These are phyloP conservation scores for Microstegium vimineum DNA, from an alignment of 176 grass and related monocot genomes.

Conservation along the genomic window DNA sequence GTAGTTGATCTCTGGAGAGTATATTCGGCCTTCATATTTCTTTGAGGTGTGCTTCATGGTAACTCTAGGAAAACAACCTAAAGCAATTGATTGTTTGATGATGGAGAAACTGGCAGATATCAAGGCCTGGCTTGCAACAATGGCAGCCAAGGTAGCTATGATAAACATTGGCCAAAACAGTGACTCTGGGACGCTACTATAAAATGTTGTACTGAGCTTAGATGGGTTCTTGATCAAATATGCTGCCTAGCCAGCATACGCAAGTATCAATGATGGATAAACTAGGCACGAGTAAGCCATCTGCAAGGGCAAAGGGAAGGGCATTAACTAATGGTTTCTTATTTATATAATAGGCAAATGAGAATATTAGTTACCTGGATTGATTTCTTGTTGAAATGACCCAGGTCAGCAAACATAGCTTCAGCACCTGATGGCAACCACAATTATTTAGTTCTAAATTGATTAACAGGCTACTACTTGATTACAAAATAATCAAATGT, in stretches of 20 bases:
- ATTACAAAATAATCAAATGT: not conserved
- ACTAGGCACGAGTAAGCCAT: slow-evolving; percentile 52
- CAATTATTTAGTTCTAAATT: not conserved
- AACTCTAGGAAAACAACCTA: slow-evolving; percentile 80
- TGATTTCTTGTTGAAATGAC: slow-evolving; percentile 74
- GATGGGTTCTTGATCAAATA: slow-evolving; percentile 75
- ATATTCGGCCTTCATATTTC: slow-evolving; percentile 73
- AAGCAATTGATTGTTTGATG: slow-evolving; percentile 68
- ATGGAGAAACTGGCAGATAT: slow-evolving; percentile 88
- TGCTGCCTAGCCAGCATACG: slow-evolving; percentile 66
- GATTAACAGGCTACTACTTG: not conserved
- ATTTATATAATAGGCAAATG: not conserved
- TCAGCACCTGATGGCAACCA: slow-evolving; percentile 61
- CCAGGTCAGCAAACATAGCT: slow-evolving; percentile 90
- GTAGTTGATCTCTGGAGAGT: slow-evolving; percentile 71
- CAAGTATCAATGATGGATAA: slow-evolving; percentile 73
- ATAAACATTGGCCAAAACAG: slow-evolving; percentile 86
- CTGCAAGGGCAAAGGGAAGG: slow-evolving; percentile 22
- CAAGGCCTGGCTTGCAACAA: slow-evolving; percentile 76
- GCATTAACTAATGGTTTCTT: not conserved
- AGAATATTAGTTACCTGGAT: slow-evolving; percentile 52
- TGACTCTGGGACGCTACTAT: slow-evolving; percentile 56
- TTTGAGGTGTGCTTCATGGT: slow-evolving; percentile 78
- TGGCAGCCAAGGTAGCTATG: slow-evolving; percentile 56
- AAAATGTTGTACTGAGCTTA: slow-evolving; percentile 57